Conservation (phyloP, 1,284 basidiomycete species). For the Rhodotorula glutinis region DNA sequence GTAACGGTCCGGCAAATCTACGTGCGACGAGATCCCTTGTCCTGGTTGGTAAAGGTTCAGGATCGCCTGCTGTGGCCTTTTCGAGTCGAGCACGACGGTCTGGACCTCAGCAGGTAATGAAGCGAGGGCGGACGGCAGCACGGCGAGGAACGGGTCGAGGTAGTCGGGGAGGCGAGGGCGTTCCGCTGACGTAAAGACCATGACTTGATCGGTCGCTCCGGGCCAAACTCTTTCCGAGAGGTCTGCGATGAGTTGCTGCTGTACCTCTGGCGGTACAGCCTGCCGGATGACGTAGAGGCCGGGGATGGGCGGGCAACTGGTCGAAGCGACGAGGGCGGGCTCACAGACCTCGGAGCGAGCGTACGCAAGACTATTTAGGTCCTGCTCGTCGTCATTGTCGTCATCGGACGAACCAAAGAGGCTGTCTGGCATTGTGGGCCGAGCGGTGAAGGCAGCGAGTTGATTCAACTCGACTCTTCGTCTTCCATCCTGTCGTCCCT, state of each 20-base stretch:
- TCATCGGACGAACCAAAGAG: slow-evolving; percentile 28
- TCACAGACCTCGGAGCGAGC: neutral
- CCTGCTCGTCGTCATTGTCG: neutral
- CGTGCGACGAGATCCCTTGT: slow-evolving; percentile 72
- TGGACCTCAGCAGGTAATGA: slow-evolving; percentile 51
- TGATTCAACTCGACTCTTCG: neutral
- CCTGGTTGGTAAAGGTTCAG: slow-evolving; percentile 73
- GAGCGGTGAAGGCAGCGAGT: neutral
- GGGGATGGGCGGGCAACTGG: slow-evolving; percentile 17
- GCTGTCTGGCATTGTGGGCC: slow-evolving; percentile 27
- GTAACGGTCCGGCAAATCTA: slow-evolving; percentile 70
- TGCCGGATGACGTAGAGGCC: slow-evolving; percentile 34
- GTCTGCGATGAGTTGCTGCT: slow-evolving; percentile 10
- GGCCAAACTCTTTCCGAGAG: slow-evolving; percentile 18
- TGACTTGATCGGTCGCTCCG: slow-evolving; percentile 51
- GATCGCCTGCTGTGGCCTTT: slow-evolving; percentile 64
- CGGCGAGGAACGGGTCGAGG: slow-evolving; percentile 57
- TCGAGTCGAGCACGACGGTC: slow-evolving; percentile 54
- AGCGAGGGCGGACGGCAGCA: slow-evolving; percentile 55
- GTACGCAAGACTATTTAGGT: neutral
- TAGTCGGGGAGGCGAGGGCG: slow-evolving; percentile 54
- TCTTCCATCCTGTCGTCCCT: neutral
- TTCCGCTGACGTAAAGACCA: slow-evolving; percentile 60
- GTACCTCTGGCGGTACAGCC: slow-evolving; percentile 28
- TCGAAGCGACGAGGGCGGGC: neutral